Percentiles rank a stretch among this genome's conserved stretches.
Evolutionary conservation across 306 rosid species (phyloP).

Genomic region (Argentina anserina): DNA sequence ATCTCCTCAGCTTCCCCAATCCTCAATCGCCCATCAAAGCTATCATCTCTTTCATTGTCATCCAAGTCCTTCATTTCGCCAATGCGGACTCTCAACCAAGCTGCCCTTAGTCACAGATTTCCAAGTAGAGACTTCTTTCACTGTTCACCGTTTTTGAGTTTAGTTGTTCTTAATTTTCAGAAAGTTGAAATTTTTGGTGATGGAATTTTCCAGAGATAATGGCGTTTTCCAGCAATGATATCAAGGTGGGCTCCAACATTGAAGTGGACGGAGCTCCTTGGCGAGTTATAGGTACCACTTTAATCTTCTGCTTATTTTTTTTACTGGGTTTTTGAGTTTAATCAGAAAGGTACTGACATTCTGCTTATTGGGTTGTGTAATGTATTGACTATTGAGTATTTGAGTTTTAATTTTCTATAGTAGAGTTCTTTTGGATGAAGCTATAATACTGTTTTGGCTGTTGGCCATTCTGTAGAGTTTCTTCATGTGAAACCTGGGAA

Average conservation of each 20-base stretch:
- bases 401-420: too few species aligned
- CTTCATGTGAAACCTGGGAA: conserved; percentile 97
- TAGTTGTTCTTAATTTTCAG: not conserved
- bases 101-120: conserved; percentile 30
- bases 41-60: conserved; percentile 29
- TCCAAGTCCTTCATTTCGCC: conserved; percentile 38
- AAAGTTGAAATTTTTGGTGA: not conserved
- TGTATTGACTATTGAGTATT: too few species aligned
- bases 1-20: conserved; percentile 43
- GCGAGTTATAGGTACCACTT: conserved; percentile 62
- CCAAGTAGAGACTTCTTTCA: conserved; percentile 43
- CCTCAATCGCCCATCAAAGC: conserved; percentile 28
- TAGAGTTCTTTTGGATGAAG: not conserved
- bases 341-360: not conserved
- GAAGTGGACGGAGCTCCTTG: conserved; percentile 95
- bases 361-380: not conserved
- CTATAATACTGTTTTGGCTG: not conserved
- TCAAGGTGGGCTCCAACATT: conserved; percentile 75
- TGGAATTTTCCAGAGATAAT: conserved; percentile 47
- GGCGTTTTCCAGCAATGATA: conserved; percentile 83
- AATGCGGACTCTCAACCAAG: conserved; percentile 25
- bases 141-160: not conserved
- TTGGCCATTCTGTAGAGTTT: conserved; percentile 57
- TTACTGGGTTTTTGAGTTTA: conserved; percentile 5
- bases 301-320: not conserved